Conservation (phyloP, 1,284 basidiomycete genomes). For the Papiliotrema terrestris region DNA sequence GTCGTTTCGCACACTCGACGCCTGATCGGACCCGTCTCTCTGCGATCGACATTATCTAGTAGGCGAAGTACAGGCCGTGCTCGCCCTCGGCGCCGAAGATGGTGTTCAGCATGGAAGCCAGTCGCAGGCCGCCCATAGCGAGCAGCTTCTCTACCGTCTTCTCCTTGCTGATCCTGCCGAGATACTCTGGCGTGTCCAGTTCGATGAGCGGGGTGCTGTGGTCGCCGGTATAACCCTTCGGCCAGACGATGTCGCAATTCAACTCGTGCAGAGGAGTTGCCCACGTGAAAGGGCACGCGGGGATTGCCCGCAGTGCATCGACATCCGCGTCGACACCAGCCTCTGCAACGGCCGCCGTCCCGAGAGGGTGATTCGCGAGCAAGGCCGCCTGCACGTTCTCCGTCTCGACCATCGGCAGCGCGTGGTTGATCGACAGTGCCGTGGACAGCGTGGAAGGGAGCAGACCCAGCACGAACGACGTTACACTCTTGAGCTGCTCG, state of each 20-base stretch:
- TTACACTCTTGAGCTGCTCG: slow-evolving; percentile 17
- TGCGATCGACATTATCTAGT: not conserved
- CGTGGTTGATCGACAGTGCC: slow-evolving; percentile 2
- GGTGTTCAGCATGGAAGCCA: slow-evolving; percentile 72
- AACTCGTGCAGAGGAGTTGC: slow-evolving; percentile 64
- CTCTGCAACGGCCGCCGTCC: too few relatives aligned
- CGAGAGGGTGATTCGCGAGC: slow-evolving; percentile 8
- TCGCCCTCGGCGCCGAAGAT: slow-evolving; percentile 18
- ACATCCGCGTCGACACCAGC: not conserved
- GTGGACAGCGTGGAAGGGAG: slow-evolving; percentile 13
- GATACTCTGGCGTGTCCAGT: slow-evolving; percentile 79
- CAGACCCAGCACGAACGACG: slow-evolving; percentile 14
- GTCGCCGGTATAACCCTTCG: slow-evolving; percentile 51
- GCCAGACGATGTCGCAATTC: slow-evolving; percentile 78
- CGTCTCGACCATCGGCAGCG: slow-evolving; percentile 21
- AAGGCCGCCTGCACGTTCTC: slow-evolving; percentile 22
- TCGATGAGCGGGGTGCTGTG: slow-evolving; percentile 57
- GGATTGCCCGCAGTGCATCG: slow-evolving; percentile 19
- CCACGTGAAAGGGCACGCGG: slow-evolving; percentile 69
- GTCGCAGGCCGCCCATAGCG: slow-evolving; percentile 72
- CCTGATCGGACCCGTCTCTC: too few relatives aligned
- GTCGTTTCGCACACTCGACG: not conserved
- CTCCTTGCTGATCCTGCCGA: slow-evolving; percentile 61
- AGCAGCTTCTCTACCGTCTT: slow-evolving; percentile 77
- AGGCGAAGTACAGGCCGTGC: slow-evolving; percentile 4